A percentile compares a stretch with the other conserved stretches of the same genome.
Conservation (phyloP, 805 yeast species). For the Zygoascus flipseniorum region DNA sequence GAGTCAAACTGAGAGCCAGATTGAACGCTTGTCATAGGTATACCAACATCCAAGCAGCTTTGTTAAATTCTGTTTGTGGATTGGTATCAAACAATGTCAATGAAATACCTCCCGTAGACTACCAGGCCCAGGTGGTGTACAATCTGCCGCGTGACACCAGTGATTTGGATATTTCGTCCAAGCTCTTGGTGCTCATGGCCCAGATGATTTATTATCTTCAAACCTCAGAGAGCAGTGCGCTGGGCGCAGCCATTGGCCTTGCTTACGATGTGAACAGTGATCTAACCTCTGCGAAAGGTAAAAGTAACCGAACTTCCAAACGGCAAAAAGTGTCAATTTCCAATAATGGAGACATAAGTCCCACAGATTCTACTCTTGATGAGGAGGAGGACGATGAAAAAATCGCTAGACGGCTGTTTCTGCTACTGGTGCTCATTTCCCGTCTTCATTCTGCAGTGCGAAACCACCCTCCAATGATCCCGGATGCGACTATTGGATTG, state of each 20-base stretch:
- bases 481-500: conserved; percentile 16
- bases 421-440: conserved; percentile 23
- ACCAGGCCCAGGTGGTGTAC: background rate
- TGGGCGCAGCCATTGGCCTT: conserved; percentile 31
- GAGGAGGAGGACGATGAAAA: conserved; percentile 1
- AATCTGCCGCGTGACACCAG: background rate
- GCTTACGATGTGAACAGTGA: conserved; percentile 17
- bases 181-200: conserved; percentile 27
- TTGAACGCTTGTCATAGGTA: conserved; percentile 20
- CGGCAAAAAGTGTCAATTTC: background rate
- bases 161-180: conserved; percentile 12
- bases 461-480: conserved; percentile 19
- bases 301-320: background rate
- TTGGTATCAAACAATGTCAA: conserved; percentile 2
- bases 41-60: conserved; percentile 20
- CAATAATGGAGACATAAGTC: background rate
- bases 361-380: background rate
- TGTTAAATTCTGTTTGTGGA: conserved; percentile 16
- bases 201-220: conserved; percentile 27
- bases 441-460: conserved; percentile 21
- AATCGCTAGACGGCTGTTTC: conserved; percentile 20
- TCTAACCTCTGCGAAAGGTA: background rate
- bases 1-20: conserved; percentile 23
- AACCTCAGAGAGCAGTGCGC: conserved; percentile 26
- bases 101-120: background rate